Evolutionary conservation across 2,329 filamentous ascomycete species (phyloP).

Genomic region (Beauveria caledonica): DNA sequence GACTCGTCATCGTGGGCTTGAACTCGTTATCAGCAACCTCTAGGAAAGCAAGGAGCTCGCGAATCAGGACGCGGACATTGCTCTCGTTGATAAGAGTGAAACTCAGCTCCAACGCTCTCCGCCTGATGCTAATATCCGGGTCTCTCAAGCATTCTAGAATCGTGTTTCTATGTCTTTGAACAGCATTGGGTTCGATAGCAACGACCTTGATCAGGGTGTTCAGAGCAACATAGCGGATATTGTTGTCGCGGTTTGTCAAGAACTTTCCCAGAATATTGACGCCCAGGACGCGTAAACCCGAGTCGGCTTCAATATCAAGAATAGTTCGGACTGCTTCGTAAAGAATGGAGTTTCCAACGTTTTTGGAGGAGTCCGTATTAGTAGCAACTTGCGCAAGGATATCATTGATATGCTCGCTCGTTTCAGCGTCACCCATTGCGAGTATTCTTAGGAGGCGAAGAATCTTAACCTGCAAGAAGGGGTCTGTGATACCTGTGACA

Average conservation of each 20-base stretch:
- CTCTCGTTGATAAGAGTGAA: conserved; percentile 97
- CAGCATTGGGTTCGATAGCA: conserved; percentile 93
- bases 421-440: conserved; percentile 74
- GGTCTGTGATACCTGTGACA: conserved; percentile 95
- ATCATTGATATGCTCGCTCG: conserved; percentile 97
- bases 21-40: conserved; percentile 98
- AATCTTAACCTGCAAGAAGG: conserved; percentile 96
- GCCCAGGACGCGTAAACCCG: conserved; percentile 83
- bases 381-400: conserved; percentile 96
- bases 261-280: conserved; percentile 99
- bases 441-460: conserved; percentile 78
- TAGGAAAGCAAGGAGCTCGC: conserved; percentile 88
- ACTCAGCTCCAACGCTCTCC: conserved; percentile 91
- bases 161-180: conserved; percentile 93
- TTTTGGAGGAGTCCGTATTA: conserved; percentile 96
- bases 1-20: conserved; percentile 95
- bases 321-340: conserved; percentile 97
- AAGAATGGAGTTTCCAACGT: conserved; percentile 94
- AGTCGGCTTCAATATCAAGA: conserved; percentile 95
- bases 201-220: conserved; percentile 98
- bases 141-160: conserved; percentile 94
- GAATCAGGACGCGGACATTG: conserved; percentile 87
- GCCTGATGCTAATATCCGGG: conserved; percentile 94
- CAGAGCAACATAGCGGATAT: conserved; percentile 94
- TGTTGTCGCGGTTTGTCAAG: conserved; percentile 96